These are phyloP conservation scores for Candida endomychidarum DNA, from an alignment of 805 yeast species.

Conservation along the genomic window DNA sequence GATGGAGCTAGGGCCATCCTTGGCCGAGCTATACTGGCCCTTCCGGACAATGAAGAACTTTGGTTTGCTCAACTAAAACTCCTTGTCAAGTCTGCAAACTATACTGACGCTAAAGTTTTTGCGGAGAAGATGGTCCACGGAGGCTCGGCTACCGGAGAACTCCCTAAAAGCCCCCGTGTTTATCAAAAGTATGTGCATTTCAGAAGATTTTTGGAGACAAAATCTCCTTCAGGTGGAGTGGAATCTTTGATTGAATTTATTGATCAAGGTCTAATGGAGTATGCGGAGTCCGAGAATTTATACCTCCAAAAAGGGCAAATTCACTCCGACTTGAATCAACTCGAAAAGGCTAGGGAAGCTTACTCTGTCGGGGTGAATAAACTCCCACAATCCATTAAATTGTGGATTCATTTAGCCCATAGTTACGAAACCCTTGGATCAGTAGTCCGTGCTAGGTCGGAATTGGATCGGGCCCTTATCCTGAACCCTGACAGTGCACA, in stretches of 20 bases:
- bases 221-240: no score
- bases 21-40: constrained; percentile 44
- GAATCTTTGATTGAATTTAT: constrained; percentile 21
- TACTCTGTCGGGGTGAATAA: constrained; percentile 49
- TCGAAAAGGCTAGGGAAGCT: constrained; percentile 45
- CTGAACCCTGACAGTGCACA: constrained; percentile 47
- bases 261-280: constrained; percentile 48
- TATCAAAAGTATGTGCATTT: constrained; percentile 52
- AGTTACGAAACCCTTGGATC: constrained; percentile 47
- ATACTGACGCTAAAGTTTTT: constrained; percentile 35
- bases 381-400: constrained; percentile 40
- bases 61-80: constrained; percentile 76
- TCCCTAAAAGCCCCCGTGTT: constrained; percentile 36
- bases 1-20: constrained; percentile 56
- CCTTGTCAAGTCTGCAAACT: constrained; percentile 46
- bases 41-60: constrained; percentile 51
- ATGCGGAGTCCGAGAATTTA: constrained; percentile 52
- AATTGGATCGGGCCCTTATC: constrained; percentile 64
- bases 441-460: constrained; percentile 64
- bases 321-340: constrained; percentile 34
- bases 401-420: constrained; percentile 58
- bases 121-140: constrained; percentile 25
- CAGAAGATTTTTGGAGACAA: constrained; percentile 16
- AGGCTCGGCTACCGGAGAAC: no score
- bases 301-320: constrained; percentile 63